These are phyloP conservation scores for Malassezia obtusa DNA, from an alignment of 1,284 basidiomycete species.

Conservation along the genomic window DNA sequence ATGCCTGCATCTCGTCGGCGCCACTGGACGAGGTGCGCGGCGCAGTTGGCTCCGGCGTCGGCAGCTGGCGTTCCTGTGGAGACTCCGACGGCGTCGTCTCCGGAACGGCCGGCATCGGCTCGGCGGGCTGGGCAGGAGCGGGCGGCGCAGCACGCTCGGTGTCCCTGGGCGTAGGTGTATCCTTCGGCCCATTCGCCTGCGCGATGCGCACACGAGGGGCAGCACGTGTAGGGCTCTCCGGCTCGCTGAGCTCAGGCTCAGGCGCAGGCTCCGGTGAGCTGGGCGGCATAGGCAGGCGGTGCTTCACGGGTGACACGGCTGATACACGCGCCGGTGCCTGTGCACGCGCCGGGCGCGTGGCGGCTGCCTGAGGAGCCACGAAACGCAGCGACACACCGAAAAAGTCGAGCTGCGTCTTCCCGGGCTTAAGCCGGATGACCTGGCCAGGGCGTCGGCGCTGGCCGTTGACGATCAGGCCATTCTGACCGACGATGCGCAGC, in stretches of 20 bases:
- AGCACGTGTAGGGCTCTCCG: neutral
- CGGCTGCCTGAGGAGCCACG: neutral
- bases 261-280: neutral
- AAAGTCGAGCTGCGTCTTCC: constrained; percentile 32
- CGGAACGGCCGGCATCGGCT: neutral
- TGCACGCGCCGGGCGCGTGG: neutral
- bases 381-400: constrained; percentile 24
- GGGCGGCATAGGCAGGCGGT: neutral
- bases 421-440: constrained; percentile 29
- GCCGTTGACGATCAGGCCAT: constrained; percentile 42
- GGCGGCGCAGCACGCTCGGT: too few species aligned
- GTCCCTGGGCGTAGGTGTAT: too few species aligned
- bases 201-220: neutral
- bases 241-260: neutral
- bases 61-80: too few species aligned
- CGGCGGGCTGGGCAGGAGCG: neutral
- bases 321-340: neutral
- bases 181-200: too few species aligned
- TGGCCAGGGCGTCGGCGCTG: constrained; percentile 37
- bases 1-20: too few species aligned
- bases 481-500: constrained; percentile 41
- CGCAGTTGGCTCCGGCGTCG: too few species aligned
- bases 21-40: too few species aligned
- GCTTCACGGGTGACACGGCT: neutral
- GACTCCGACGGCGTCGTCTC: too few species aligned